These are phyloP conservation scores for Melocanna baccifera DNA, from an alignment of 176 grass and related monocot genomes.

Conservation along the genomic window DNA sequence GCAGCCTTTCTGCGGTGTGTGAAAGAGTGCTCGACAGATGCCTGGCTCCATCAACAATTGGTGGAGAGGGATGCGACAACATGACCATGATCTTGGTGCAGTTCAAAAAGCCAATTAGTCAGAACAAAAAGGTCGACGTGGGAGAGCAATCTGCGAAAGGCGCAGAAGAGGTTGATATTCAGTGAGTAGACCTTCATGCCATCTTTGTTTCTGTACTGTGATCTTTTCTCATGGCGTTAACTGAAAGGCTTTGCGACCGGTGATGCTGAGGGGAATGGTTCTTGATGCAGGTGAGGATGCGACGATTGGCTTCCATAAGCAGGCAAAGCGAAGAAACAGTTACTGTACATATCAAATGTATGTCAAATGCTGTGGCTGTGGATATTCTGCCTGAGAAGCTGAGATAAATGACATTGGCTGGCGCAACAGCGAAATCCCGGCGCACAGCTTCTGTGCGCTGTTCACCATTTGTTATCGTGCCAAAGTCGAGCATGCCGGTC, in stretches of 20 bases:
- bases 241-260: neutral
- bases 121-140: conserved; percentile 15
- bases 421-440: neutral
- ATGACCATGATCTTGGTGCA: conserved; percentile 99
- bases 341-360: neutral
- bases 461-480: neutral
- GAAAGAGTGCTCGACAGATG: conserved; percentile 85
- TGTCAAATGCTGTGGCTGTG: neutral
- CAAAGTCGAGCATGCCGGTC: neutral
- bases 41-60: conserved; percentile 69
- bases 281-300: neutral
- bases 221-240: neutral
- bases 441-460: neutral
- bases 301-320: neutral
- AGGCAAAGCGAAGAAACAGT: neutral
- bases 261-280: conserved; percentile 4
- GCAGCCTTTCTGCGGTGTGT: conserved; percentile 67
- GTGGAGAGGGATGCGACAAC: conserved; percentile 80
- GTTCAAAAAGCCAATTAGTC: conserved; percentile 53
- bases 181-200: conserved; percentile 13
- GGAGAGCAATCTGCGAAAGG: conserved; percentile 25
- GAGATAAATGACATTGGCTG: conserved; percentile 8
- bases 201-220: neutral
- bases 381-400: neutral
- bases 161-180: conserved; percentile 10